A percentile compares a stretch with the other conserved stretches of the same genome.
These are phyloP conservation scores for Alternaria brassicae DNA, from an alignment of 2,329 filamentous ascomycete genomes.

Conservation along the genomic window DNA sequence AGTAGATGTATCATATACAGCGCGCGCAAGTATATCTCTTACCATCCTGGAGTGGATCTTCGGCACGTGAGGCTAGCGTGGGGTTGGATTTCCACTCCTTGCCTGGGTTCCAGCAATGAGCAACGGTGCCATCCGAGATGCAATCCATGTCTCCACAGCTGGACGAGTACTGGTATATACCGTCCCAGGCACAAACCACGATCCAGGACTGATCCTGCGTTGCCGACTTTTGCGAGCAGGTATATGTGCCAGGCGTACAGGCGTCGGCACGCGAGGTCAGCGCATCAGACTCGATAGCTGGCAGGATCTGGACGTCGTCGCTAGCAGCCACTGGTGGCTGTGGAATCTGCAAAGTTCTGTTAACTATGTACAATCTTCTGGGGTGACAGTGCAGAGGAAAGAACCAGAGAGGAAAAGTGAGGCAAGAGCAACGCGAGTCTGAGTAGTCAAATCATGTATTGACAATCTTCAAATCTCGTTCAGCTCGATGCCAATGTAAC, in stretches of 20 bases:
- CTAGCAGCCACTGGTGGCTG: too few relatives aligned
- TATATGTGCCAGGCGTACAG: constrained; percentile 1
- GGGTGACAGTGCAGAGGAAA: neutral
- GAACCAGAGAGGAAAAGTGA: neutral
- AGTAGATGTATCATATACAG: neutral
- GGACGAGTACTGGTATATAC: constrained; percentile 1
- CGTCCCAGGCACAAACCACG: neutral
- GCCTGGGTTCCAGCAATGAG: constrained; percentile 6
- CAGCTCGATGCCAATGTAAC: neutral
- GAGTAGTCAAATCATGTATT: neutral
- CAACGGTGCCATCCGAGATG: neutral
- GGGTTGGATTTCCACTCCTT: neutral
- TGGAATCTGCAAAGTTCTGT: neutral
- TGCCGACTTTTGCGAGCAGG: neutral
- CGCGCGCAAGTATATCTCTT: neutral
- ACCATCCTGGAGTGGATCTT: neutral
- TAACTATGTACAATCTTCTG: neutral
- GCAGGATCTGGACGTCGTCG: neutral
- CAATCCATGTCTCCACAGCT: constrained; percentile 2
- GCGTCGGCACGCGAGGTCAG: neutral
- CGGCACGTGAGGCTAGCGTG: neutral
- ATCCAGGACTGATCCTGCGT: neutral
- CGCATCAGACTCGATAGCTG: neutral
- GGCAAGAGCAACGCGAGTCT: neutral
- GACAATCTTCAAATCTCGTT: neutral